phyloP scores from a whole-genome alignment of 257 asterid genomes.

The Solanum sejunctum region DNA sequence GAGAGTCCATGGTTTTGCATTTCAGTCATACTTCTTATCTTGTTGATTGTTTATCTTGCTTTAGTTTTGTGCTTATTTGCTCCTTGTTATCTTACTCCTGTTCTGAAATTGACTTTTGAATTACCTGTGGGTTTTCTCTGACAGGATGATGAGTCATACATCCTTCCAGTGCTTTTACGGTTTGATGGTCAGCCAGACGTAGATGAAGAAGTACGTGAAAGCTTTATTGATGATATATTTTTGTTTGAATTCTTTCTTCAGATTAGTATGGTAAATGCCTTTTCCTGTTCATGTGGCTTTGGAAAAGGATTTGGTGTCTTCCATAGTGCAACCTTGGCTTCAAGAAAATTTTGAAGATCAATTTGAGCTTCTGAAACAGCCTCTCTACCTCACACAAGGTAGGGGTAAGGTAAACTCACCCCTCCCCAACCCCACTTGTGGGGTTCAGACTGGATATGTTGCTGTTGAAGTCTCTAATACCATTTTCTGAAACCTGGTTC shows the following conservation, averaged over 20 bases:
- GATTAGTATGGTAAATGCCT: neutral
- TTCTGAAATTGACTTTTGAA: neutral
- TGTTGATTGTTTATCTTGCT: neutral
- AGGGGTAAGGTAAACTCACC: neutral
- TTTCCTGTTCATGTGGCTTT: neutral
- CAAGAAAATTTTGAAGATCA: neutral
- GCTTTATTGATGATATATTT: neutral
- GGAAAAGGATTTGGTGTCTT: neutral
- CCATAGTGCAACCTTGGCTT: neutral
- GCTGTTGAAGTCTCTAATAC: neutral
- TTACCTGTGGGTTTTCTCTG: neutral
- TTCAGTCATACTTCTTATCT: neutral
- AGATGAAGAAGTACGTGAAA: constrained; percentile 69
- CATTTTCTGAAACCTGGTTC: neutral
- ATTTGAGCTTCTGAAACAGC: neutral
- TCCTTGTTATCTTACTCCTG: neutral
- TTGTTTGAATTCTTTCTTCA: neutral
- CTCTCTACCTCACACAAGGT: neutral
- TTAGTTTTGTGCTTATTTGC: neutral
- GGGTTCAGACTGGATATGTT: neutral
- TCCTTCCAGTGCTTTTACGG: constrained; percentile 79
- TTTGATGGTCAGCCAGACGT: constrained; percentile 95
- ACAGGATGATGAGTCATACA: constrained; percentile 84
- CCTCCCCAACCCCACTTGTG: neutral
- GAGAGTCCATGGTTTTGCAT: neutral